A percentile compares a stretch with the other conserved stretches of the same genome.
Evolutionary conservation across 805 yeast genomes (phyloP).

Genomic region (Debaryomyces maramus): DNA sequence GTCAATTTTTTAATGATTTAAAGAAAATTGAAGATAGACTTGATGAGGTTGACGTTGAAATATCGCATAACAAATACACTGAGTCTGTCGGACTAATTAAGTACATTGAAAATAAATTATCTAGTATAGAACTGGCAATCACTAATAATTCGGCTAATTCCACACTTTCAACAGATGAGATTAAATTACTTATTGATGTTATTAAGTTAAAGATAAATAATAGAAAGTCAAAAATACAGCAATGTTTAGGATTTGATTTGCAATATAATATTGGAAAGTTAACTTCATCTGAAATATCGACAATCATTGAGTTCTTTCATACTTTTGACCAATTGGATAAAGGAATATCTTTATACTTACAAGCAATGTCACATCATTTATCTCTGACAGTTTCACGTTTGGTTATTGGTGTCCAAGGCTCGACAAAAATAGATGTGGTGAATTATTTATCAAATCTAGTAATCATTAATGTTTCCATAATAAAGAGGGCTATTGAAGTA

Average conservation of each 20-base stretch:
- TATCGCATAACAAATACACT: slow-evolving; percentile 59
- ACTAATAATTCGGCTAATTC: slow-evolving; percentile 2
- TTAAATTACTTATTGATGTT: slow-evolving; percentile 38
- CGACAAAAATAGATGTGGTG: slow-evolving; percentile 43
- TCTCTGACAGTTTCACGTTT: slow-evolving; percentile 32
- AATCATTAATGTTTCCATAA: slow-evolving; percentile 38
- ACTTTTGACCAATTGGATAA: slow-evolving; percentile 36
- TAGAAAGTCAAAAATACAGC: slow-evolving; percentile 38
- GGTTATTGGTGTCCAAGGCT: slow-evolving; percentile 41
- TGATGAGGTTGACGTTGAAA: slow-evolving; percentile 67
- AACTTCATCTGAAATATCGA: slow-evolving; percentile 29
- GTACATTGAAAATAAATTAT: slow-evolving; percentile 36
- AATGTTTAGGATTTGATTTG: slow-evolving; percentile 37
- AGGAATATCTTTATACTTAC: slow-evolving; percentile 35
- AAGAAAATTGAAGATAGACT: slow-evolving; percentile 58
- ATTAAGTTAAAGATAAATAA: slow-evolving; percentile 40
- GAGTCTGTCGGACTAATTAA: slow-evolving; percentile 44
- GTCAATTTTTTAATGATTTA: slow-evolving; percentile 45
- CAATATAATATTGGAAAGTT: slow-evolving; percentile 33
- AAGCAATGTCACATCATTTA: slow-evolving; percentile 34
- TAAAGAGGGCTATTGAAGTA: slow-evolving; percentile 56
- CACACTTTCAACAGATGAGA: slow-evolving; percentile 18
- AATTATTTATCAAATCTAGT: slow-evolving; percentile 41
- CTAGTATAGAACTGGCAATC: slow-evolving; percentile 27
- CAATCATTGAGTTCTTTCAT: slow-evolving; percentile 36